Percentiles rank a stretch among this genome's conserved stretches.
phyloP scores from a whole-genome alignment of 2,329 filamentous ascomycete genomes.

The Didymella pomorum region DNA sequence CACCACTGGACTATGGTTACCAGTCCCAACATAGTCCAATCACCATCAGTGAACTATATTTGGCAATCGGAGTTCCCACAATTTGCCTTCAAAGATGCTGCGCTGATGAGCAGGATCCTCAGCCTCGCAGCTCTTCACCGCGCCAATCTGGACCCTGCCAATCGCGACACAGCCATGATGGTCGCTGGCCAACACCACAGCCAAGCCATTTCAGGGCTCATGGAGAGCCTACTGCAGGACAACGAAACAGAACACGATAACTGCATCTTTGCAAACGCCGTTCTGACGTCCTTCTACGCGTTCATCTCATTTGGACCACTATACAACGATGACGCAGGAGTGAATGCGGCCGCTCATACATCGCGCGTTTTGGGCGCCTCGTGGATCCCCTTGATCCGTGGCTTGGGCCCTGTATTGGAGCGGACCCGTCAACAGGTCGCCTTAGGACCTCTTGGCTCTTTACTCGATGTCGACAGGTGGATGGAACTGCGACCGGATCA shows the following conservation, averaged over 20 bases:
- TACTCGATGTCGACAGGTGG: constrained; percentile 25
- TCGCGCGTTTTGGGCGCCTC: constrained; percentile 28
- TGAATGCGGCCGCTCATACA: constrained; percentile 5
- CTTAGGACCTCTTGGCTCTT: constrained; percentile 24
- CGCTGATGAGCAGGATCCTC: constrained; percentile 28
- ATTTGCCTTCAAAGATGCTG: constrained; percentile 19
- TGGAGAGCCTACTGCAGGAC: constrained; percentile 12
- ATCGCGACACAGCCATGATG: constrained; percentile 15
- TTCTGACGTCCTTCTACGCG: constrained; percentile 19
- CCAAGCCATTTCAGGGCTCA: constrained; percentile 22
- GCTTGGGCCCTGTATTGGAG: constrained; percentile 20
- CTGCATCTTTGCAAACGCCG: constrained; percentile 26
- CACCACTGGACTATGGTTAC: constrained; percentile 30
- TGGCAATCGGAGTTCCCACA: constrained; percentile 25
- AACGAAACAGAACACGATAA: constrained; percentile 6
- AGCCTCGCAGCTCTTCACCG: constrained; percentile 26
- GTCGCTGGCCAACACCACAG: constrained; percentile 25
- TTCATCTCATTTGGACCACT: constrained; percentile 31
- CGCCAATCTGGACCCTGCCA: constrained; percentile 25
- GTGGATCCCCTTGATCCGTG: constrained; percentile 33
- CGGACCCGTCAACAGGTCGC: constrained; percentile 19
- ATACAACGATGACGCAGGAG: constrained; percentile 12
- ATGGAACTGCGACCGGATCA: constrained; percentile 21
- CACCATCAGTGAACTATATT: constrained; percentile 21
- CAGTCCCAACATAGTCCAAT: constrained; percentile 22